phyloP scores from a whole-genome alignment of 1,284 basidiomycete species.

The Paramarasmius palmivorus region DNA sequence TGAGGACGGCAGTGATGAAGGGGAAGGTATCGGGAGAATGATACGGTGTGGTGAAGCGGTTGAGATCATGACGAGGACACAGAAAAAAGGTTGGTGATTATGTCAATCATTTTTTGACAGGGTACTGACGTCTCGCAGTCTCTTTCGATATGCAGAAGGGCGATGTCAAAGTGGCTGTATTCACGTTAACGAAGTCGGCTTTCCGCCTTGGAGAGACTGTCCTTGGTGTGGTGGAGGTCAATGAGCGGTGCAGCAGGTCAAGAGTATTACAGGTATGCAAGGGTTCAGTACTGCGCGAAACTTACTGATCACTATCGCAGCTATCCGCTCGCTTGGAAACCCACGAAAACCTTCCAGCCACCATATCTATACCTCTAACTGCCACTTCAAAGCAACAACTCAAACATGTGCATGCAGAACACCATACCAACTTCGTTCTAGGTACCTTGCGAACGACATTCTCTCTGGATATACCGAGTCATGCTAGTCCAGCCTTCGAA shows the following conservation, averaged over 20 bases:
- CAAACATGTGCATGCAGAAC: constrained; percentile 79
- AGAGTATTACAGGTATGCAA: constrained; percentile 71
- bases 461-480: constrained; percentile 85
- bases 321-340: constrained; percentile 85
- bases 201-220: constrained; percentile 91
- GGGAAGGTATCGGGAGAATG: constrained; percentile 42
- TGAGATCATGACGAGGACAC: constrained; percentile 85
- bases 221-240: constrained; percentile 84
- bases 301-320: constrained; percentile 36
- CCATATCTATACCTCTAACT: constrained; percentile 41
- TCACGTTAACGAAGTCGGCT: constrained; percentile 89
- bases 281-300: not conserved
- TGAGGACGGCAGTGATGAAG: not conserved
- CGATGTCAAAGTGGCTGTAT: constrained; percentile 80
- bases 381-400: constrained; percentile 38
- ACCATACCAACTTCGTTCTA: constrained; percentile 72
- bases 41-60: constrained; percentile 85
- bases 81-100: constrained; percentile 72
- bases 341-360: constrained; percentile 76
- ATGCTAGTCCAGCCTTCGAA: constrained; percentile 84
- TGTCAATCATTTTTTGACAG: constrained; percentile 4
- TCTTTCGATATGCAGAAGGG: constrained; percentile 94
- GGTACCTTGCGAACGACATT: constrained; percentile 78
- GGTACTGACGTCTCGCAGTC: constrained; percentile 43
- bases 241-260: constrained; percentile 58